Percentiles rank a stretch among this genome's conserved stretches.
Evolutionary conservation across 345 rosid genomes (phyloP).

Genomic region (Camelina neglecta): DNA sequence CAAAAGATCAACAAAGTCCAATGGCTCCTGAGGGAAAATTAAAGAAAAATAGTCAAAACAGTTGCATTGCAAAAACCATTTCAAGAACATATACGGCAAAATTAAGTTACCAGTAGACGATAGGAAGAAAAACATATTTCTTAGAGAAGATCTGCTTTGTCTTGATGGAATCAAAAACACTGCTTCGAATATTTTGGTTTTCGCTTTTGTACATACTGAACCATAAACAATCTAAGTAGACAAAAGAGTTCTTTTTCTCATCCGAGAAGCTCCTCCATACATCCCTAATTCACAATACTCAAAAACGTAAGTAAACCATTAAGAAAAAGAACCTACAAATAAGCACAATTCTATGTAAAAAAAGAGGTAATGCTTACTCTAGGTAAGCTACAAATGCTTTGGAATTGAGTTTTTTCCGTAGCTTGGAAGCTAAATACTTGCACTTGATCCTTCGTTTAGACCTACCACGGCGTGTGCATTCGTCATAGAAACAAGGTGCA

Average conservation of each 20-base stretch:
- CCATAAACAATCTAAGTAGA: constrained; percentile 61
- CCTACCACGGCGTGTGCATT: constrained; percentile 48
- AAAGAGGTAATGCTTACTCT: constrained; percentile 50
- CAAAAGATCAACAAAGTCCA: constrained; percentile 82
- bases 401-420: constrained; percentile 46
- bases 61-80: not conserved
- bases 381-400: constrained; percentile 44
- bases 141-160: constrained; percentile 58
- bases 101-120: constrained; percentile 59
- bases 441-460: constrained; percentile 49
- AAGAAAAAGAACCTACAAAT: not conserved
- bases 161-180: constrained; percentile 61
- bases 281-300: constrained; percentile 44
- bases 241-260: constrained; percentile 51
- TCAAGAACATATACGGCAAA: not conserved
- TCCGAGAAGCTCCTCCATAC: constrained; percentile 59
- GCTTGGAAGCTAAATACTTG: constrained; percentile 45
- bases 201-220: constrained; percentile 56
- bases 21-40: constrained; percentile 56
- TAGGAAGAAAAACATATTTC: constrained; percentile 73
- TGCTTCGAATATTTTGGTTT: constrained; percentile 39
- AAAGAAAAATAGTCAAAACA: not conserved
- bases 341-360: not conserved
- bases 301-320: constrained; percentile 19
- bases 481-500: constrained; percentile 57